A percentile compares a stretch with the other conserved stretches of the same genome.
phyloP scores from a whole-genome alignment of 352 stramenopile species.

The Pythium myriotylum region DNA sequence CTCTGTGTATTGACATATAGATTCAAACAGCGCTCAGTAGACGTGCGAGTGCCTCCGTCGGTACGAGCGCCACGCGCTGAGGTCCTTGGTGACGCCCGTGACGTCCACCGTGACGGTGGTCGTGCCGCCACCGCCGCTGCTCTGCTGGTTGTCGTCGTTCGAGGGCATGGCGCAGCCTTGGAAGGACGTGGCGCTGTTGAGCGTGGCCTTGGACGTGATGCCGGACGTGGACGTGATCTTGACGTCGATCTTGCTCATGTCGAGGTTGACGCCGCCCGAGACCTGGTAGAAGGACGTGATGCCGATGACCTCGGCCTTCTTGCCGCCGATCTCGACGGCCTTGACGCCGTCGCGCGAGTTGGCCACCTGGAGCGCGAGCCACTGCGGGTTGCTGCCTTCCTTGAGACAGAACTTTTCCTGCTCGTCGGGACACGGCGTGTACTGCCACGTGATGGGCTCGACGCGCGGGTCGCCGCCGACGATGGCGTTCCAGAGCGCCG shows the following conservation, averaged over 20 bases:
- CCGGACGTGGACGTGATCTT: conserved; percentile 15
- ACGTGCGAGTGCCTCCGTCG: conserved; percentile 7
- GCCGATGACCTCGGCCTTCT: conserved; percentile 44
- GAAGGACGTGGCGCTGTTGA: conserved; percentile 8
- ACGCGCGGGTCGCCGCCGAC: conserved; percentile 55
- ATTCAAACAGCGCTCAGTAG: too few relatives aligned
- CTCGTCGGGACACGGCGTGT: conserved; percentile 59
- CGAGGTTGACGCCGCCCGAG: neutral
- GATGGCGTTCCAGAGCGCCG: conserved; percentile 53
- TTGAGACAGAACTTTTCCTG: conserved; percentile 72
- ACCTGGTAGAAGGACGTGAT: conserved; percentile 22
- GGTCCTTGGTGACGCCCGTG: conserved; percentile 10
- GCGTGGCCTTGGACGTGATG: conserved; percentile 18
- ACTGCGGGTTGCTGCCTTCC: conserved; percentile 64
- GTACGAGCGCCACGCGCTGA: conserved; percentile 14
- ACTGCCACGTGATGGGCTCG: conserved; percentile 58
- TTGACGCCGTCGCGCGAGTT: conserved; percentile 57
- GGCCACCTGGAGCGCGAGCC: conserved; percentile 61
- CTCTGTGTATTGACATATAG: too few relatives aligned
- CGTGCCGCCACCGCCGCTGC: conserved; percentile 1
- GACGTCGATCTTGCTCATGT: conserved; percentile 12
- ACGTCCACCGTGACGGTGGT: conserved; percentile 13
- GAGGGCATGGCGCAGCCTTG: conserved; percentile 17
- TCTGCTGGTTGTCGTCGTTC: conserved; percentile 11
- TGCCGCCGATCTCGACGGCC: conserved; percentile 50